A percentile compares a stretch with the other conserved stretches of the same genome.
These are phyloP conservation scores for Ganoderma sp. DNA, from an alignment of 1,284 basidiomycete genomes.

Conservation along the genomic window DNA sequence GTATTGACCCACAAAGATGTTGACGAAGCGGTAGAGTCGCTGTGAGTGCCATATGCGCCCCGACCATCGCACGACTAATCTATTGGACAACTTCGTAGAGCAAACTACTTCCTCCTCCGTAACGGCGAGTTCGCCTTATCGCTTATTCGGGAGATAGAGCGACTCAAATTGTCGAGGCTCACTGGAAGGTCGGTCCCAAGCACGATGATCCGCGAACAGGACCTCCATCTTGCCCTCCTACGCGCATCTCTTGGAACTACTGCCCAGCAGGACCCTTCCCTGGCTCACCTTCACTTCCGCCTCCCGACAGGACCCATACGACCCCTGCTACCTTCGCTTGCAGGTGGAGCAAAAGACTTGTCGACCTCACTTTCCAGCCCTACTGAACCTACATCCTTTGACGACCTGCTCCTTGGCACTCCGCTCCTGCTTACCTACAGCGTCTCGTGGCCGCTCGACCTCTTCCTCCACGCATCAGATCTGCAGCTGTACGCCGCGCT, in stretches of 20 bases:
- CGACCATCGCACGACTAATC: background rate
- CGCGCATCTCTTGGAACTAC: slow-evolving; percentile 85
- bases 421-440: slow-evolving; percentile 71
- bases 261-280: slow-evolving; percentile 78
- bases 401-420: slow-evolving; percentile 80
- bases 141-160: slow-evolving; percentile 82
- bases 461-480: slow-evolving; percentile 82
- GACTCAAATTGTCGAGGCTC: slow-evolving; percentile 76
- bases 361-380: slow-evolving; percentile 41
- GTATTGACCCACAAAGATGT: slow-evolving; percentile 85
- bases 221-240: slow-evolving; percentile 80
- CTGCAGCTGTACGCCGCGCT: slow-evolving; percentile 77
- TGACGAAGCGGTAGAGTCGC: slow-evolving; percentile 72
- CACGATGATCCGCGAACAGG: slow-evolving; percentile 85
- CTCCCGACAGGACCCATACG: slow-evolving; percentile 81
- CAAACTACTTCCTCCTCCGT: slow-evolving; percentile 85
- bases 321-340: slow-evolving; percentile 75
- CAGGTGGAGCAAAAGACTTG: slow-evolving; percentile 43
- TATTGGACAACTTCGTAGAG: slow-evolving; percentile 47
- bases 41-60: slow-evolving; percentile 52
- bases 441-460: slow-evolving; percentile 86
- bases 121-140: slow-evolving; percentile 87
- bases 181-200: slow-evolving; percentile 66
- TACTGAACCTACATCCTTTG: slow-evolving; percentile 61
- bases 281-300: slow-evolving; percentile 73